These are phyloP conservation scores for Turritis glabra DNA, from an alignment of 345 rosid genomes.

Conservation along the genomic window DNA sequence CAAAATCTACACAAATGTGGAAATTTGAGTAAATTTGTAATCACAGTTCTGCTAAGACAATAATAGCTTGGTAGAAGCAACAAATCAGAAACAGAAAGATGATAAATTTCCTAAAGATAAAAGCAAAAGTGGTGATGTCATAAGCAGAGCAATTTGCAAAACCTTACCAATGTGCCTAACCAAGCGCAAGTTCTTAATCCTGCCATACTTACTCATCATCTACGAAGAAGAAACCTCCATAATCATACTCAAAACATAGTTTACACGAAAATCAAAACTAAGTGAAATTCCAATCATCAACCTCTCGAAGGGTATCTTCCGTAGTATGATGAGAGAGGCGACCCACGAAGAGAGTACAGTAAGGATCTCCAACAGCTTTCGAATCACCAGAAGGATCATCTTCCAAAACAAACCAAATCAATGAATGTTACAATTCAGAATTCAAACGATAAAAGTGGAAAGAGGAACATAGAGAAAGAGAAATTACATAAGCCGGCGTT, in stretches of 20 bases:
- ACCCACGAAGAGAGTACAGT: constrained; percentile 75
- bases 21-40: neutral
- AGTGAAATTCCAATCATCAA: constrained; percentile 2
- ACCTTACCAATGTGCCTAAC: constrained; percentile 82
- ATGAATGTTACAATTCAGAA: neutral
- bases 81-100: neutral
- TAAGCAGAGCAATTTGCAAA: neutral
- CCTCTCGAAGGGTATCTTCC: constrained; percentile 69
- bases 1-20: neutral
- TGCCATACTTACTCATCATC: constrained; percentile 90
- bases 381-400: constrained; percentile 87
- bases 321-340: constrained; percentile 79
- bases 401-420: constrained; percentile 29
- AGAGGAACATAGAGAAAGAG: neutral
- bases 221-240: constrained; percentile 25
- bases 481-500: constrained; percentile 71
- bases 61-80: neutral
- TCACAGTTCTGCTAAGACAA: neutral
- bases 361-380: constrained; percentile 72
- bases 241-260: neutral
- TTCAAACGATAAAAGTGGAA: neutral
- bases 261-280: neutral
- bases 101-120: neutral
- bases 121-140: neutral
- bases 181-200: constrained; percentile 77